Percentiles rank a stretch among this genome's conserved stretches.
phyloP scores from a whole-genome alignment of 305 asterid species.

The Rubia tinctorum region DNA sequence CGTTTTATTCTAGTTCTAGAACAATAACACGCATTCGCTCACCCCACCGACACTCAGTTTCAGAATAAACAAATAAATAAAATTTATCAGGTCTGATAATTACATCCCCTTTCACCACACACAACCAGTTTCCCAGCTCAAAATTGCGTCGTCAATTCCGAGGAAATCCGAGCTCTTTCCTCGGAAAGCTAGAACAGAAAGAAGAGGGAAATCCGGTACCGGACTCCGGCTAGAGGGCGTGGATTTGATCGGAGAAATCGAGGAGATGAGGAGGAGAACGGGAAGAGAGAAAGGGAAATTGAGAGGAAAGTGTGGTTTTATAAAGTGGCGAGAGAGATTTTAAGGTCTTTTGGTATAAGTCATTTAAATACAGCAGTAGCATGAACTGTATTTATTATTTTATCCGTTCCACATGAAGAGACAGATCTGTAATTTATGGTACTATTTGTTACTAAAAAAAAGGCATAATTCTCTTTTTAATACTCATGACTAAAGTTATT shows the following conservation, averaged over 20 bases:
- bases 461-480: background rate
- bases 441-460: background rate
- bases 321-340: background rate
- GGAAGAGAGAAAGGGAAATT: background rate
- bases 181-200: background rate
- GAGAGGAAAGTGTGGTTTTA: constrained; percentile 11
- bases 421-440: background rate
- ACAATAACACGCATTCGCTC: constrained; percentile 11
- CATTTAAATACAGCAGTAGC: background rate
- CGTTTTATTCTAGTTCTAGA: background rate
- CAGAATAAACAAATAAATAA: background rate
- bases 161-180: constrained; percentile 2
- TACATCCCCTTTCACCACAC: background rate
- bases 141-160: background rate
- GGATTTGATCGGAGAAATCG: constrained; percentile 14
- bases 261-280: background rate
- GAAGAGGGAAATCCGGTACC: background rate
- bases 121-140: background rate
- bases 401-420: background rate
- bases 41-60: constrained; percentile 13
- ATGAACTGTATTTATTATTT: background rate
- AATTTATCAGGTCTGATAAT: background rate
- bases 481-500: background rate
- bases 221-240: background rate
- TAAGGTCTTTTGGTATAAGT: background rate